phyloP scores from a whole-genome alignment of 1,284 basidiomycete species.

The Fomitopsis betulina region DNA sequence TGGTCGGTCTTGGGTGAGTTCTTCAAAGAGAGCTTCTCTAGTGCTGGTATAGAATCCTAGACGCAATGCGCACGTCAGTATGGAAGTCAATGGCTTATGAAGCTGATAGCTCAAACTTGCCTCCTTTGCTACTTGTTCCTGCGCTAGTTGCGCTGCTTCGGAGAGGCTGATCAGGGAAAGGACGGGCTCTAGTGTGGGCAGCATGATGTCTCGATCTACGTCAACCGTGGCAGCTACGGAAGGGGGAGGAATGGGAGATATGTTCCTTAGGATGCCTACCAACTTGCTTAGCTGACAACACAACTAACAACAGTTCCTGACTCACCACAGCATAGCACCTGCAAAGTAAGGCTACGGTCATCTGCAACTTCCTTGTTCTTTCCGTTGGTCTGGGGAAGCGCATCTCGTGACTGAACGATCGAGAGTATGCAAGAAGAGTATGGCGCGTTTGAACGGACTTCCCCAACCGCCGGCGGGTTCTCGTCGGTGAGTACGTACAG shows the following conservation, averaged over 20 bases:
- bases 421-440: conserved; percentile 72
- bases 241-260: conserved; percentile 66
- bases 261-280: conserved; percentile 72
- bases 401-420: conserved; percentile 46
- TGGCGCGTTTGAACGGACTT: conserved; percentile 55
- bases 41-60: conserved; percentile 44
- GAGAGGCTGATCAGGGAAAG: conserved; percentile 60
- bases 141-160: conserved; percentile 47
- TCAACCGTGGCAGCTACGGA: conserved; percentile 60
- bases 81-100: background rate
- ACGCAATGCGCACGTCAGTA: conserved; percentile 1
- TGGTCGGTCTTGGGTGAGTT: conserved; percentile 68
- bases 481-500: conserved; percentile 89
- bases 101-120: conserved; percentile 30
- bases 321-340: conserved; percentile 71
- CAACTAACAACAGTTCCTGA: conserved; percentile 5
- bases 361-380: conserved; percentile 42
- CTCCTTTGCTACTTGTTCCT: conserved; percentile 50
- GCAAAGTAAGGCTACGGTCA: conserved; percentile 50
- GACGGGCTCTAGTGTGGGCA: conserved; percentile 70
- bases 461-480: conserved; percentile 64
- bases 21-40: conserved; percentile 57
- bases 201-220: conserved; percentile 64
- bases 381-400: conserved; percentile 31
- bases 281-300: background rate